phyloP scores from a whole-genome alignment of 2,329 filamentous ascomycete genomes.

The Kalaharituber pfeilii region DNA sequence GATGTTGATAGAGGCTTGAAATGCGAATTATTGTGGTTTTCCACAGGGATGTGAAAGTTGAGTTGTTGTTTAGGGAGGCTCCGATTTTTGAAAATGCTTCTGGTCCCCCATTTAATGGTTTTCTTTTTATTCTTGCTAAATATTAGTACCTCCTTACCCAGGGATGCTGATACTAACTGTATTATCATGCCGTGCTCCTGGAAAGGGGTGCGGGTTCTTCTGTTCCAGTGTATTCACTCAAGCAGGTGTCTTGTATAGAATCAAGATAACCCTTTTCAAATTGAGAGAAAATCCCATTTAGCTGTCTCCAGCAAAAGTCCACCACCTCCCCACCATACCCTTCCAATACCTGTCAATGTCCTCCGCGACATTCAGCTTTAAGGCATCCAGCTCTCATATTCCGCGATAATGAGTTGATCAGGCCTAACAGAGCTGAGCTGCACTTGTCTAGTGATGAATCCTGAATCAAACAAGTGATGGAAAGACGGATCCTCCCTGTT shows the following conservation, averaged over 20 bases:
- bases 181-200: conserved; percentile 22
- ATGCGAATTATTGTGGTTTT: conserved; percentile 51
- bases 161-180: no score
- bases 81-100: conserved; percentile 43
- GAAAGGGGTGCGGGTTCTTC: conserved; percentile 34
- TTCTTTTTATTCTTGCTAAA: conserved; percentile 36
- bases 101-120: conserved; percentile 37
- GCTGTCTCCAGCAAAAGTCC: conserved; percentile 87
- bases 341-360: conserved; percentile 79
- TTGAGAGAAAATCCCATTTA: conserved; percentile 11
- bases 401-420: conserved; percentile 60
- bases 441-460: conserved; percentile 60
- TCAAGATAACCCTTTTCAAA: neutral
- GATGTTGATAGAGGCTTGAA: conserved; percentile 66
- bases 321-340: conserved; percentile 77
- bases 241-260: conserved; percentile 46
- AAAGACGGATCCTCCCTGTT: conserved; percentile 70
- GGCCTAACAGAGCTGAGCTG: conserved; percentile 54
- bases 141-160: no score
- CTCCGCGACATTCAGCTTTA: conserved; percentile 55
- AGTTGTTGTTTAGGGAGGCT: conserved; percentile 55
- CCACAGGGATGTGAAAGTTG: conserved; percentile 52
- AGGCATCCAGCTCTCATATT: conserved; percentile 51
- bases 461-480: conserved; percentile 66
- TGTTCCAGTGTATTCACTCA: conserved; percentile 93